Evolutionary conservation across 805 yeast genomes (phyloP).

Genomic region (Cyberlindnera saturnus): DNA sequence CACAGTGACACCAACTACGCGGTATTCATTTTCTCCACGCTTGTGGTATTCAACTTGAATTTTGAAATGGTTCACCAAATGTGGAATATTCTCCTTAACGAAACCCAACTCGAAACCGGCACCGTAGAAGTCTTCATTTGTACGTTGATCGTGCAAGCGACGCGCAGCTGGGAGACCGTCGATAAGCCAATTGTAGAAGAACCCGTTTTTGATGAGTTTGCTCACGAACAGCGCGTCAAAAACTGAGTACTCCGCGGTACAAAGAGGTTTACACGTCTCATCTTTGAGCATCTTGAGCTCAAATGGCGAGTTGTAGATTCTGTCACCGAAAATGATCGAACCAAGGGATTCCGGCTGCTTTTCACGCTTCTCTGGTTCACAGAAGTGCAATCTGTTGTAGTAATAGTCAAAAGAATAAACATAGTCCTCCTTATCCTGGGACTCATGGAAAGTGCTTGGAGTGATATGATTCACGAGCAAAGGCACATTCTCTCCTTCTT

Average conservation of each 20-base stretch:
- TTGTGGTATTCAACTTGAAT: conserved; percentile 78
- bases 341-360: conserved; percentile 89
- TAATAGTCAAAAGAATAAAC: conserved; percentile 80
- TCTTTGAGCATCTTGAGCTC: conserved; percentile 72
- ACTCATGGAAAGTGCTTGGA: conserved; percentile 51
- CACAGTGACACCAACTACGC: conserved; percentile 89
- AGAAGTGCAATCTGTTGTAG: conserved; percentile 76
- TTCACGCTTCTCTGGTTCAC: conserved; percentile 48
- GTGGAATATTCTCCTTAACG: conserved; percentile 47
- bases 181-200: conserved; percentile 84
- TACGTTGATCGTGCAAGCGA: conserved; percentile 46
- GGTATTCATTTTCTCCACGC: conserved; percentile 56
- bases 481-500: conserved; percentile 65
- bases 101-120: conserved; percentile 78
- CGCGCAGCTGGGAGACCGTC: conserved; percentile 95
- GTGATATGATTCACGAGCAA: conserved; percentile 86
- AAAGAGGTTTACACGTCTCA: conserved; percentile 60
- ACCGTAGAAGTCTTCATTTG: conserved; percentile 61
- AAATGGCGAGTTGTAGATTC: conserved; percentile 91
- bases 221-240: conserved; percentile 72
- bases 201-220: conserved; percentile 74
- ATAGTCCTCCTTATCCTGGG: conserved; percentile 39
- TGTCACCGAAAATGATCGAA: conserved; percentile 89
- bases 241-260: conserved; percentile 52
- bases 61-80: conserved; percentile 75